Base-by-base conservation (phyloP, 257 asterid species). In the Jacaranda mimosifolia region DNA sequence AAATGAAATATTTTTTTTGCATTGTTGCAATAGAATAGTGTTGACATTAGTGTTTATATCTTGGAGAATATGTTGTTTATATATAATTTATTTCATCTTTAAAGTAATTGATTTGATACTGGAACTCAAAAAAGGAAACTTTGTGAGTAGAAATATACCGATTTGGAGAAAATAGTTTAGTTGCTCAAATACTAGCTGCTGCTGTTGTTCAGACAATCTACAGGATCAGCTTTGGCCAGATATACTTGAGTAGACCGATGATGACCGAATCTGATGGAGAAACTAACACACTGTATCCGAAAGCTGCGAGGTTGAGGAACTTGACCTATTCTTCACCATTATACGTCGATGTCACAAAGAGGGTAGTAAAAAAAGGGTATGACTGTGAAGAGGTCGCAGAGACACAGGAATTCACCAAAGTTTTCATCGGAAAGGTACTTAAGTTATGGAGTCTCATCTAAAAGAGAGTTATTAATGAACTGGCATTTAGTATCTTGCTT, bases 261-360 rank as follows among this genome's bases (percentile, higher is more conserved):
- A 91, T 96, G 99, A 96, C 99, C 7, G 98, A 95, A 80, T 96
- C 99, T 32, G 99, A 96, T 83, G 99, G 99, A 81, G 99, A 96
- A 82, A 96, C 97, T 55, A 96, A 98, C 17, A 96, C 99, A 9
- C 85, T 96, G 89, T 96, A 93, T 84, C 99, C 99, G n/a, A 96
- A 96, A 83, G 99, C 99, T 83, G 99, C 99, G 46, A 91, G 99
- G 88, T 84, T 96, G 74, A 91, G 99, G 80, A 96, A 96, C 77
- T 87, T 96, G 84, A 96, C 99, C 4, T 96, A 96, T 79, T 96
- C 99, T 56, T 98, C 99, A 36, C 99, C 99, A 10, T 79, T 96
- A 83, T 96, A 96, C 11, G 98, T 96, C 13, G 99, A 96, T 79
- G 99, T 96, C 63, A 76, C 88, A 13, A 93, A 93, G 86, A 89